These are phyloP conservation scores for Phoma sp. DNA, from an alignment of 2,329 filamentous ascomycete genomes.

Conservation along the genomic window DNA sequence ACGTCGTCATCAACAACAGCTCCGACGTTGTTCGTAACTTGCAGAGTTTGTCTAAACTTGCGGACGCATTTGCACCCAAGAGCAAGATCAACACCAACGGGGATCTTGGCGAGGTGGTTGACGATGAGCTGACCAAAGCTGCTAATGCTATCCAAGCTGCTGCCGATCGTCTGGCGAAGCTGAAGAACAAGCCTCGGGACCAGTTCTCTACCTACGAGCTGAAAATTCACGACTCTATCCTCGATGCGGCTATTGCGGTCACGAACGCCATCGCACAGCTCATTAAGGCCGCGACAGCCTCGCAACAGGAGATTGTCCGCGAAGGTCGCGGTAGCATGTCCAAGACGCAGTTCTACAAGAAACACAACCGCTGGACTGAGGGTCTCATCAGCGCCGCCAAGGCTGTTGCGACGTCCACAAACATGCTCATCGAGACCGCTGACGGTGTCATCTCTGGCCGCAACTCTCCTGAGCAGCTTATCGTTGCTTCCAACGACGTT, in stretches of 20 bases:
- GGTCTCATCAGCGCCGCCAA: conserved; percentile 97
- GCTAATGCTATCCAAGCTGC: conserved; percentile 95
- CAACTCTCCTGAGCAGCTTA: conserved; percentile 94
- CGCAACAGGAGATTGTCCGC: conserved; percentile 95
- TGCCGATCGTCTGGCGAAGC: conserved; percentile 83
- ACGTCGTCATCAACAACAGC: conserved; percentile 96
- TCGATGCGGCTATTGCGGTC: conserved; percentile 90
- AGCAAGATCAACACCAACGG: conserved; percentile 83
- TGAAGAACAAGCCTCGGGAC: conserved; percentile 96
- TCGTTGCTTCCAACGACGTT: conserved; percentile 96
- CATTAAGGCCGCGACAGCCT: conserved; percentile 91
- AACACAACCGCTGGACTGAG: conserved; percentile 99
- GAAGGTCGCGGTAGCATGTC: conserved; percentile 88
- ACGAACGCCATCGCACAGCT: conserved; percentile 92
- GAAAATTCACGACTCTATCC: conserved; percentile 91
- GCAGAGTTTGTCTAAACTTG: conserved; percentile 90
- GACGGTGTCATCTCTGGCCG: conserved; percentile 92
- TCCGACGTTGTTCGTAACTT: conserved; percentile 94
- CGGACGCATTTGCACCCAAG: conserved; percentile 89
- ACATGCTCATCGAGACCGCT: conserved; percentile 95
- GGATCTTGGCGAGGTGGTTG: conserved; percentile 91
- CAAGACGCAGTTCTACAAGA: conserved; percentile 97
- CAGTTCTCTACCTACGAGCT: conserved; percentile 96
- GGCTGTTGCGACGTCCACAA: conserved; percentile 90
- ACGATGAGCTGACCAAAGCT: conserved; percentile 88